Evolutionary conservation across 768 basidiomycete species (phyloP).

Genomic region (Collybia nuda): DNA sequence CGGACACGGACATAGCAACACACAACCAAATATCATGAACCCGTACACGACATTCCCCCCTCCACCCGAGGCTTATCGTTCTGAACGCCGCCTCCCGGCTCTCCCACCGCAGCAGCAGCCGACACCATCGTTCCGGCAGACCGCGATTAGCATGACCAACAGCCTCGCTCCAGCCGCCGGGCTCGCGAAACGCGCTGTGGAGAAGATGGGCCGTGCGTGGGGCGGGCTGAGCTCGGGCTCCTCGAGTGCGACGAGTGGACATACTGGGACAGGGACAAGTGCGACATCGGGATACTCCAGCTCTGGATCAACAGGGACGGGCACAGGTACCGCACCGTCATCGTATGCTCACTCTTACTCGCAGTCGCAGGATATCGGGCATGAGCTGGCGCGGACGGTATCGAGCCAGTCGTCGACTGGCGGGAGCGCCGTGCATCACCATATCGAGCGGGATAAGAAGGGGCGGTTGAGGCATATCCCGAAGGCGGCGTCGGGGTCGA

Average conservation of each 20-base stretch:
- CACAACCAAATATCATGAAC: conserved; percentile 2
- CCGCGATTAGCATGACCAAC: conserved; percentile 72
- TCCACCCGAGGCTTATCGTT: conserved; percentile 9
- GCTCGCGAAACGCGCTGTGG: conserved; percentile 74
- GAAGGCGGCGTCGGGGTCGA: conserved; percentile 59
- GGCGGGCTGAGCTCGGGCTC: conserved; percentile 43
- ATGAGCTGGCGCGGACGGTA: conserved; percentile 10
- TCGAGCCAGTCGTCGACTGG: conserved; percentile 13
- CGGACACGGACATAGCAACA: conserved; percentile 4
- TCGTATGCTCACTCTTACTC: conserved; percentile 9
- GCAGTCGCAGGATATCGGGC: conserved; percentile 7
- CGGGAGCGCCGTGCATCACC: background rate
- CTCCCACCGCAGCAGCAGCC: conserved; percentile 8
- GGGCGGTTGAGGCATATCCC: conserved; percentile 52
- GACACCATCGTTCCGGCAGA: conserved; percentile 43
- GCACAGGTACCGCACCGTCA: conserved; percentile 34
- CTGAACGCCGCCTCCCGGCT: conserved; percentile 14
- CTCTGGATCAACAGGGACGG: conserved; percentile 16
- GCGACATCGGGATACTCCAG: conserved; percentile 40
- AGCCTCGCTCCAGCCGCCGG: conserved; percentile 72
- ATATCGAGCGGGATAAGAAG: conserved; percentile 13
- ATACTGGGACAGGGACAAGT: conserved; percentile 6
- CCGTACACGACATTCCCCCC: conserved; percentile 13
- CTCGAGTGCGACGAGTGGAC: conserved; percentile 29
- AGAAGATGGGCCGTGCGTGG: conserved; percentile 72